Evolutionary conservation across 495 filamentous ascomycete genomes (phyloP), one percentile per base, ranked within the genome.

Genomic region (Lasiosphaeris hirsuta): DNA sequence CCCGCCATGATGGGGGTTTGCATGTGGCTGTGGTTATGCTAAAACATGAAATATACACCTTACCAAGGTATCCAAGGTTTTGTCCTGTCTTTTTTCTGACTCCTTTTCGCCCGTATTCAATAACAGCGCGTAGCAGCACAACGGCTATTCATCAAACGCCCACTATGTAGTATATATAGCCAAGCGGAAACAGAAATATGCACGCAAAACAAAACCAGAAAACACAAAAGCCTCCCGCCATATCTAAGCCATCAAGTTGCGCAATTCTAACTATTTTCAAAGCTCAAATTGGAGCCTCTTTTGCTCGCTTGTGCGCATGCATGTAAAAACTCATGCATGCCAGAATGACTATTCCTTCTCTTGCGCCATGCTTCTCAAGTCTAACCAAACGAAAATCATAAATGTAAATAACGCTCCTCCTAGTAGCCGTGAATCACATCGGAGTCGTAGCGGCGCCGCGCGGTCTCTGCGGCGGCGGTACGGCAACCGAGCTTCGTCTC

Each of bases 281-380:
- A 30, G 5, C 23, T 30, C 23, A 2, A 30, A 5, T 30, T 5
- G 23, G 23, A 2, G 23, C 23, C 23, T 30, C 23, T 30, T 30
- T 30, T 30, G 23, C 23, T 30, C 23, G 5, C 23, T 30, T 30
- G 23, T n/a, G n/a, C n/a, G n/a, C 23, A 30, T 5, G 23, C 23
- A 30, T 30, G 23, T 30, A 30, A 30, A 30, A 30, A 2, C 23
- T 5, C 23, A 30, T 30, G 23, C 23, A 30, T 30, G 15, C 11
- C 6, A 23, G 33, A 23, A 45, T 34, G 10, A 41, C 41, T 19
- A 7, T 54, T 44, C 44, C 17, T 11, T 38, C 41, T 10, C 39
- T 54, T 43, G 36, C 49, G 49, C 49, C 49, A 17, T 51, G 49
- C 49, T 51, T 17, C 49, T 35, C 34, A 14, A 39, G 30, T 14